phyloP scores from a whole-genome alignment of 768 basidiomycete genomes.

The Kwoniella shandongensis region DNA sequence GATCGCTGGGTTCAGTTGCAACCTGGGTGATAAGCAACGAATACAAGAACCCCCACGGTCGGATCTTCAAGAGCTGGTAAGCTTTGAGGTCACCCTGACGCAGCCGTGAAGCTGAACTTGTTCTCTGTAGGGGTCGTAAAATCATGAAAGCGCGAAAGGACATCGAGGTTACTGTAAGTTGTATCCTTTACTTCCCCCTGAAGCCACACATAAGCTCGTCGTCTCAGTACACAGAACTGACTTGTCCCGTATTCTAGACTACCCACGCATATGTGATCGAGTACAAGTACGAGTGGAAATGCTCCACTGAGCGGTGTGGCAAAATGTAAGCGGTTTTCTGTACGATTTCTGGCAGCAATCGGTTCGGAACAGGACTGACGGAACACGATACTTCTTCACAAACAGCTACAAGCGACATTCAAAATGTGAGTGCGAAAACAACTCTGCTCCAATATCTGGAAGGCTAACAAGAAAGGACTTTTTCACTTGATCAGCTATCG shows the following conservation, averaged over 20 bases:
- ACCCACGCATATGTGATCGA: conserved; percentile 56
- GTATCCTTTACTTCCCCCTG: too few relatives aligned
- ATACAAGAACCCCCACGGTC: conserved; percentile 72
- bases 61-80: conserved; percentile 70
- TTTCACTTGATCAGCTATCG: conserved; percentile 41
- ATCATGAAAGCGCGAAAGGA: conserved; percentile 70
- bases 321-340: conserved; percentile 45
- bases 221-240: not conserved
- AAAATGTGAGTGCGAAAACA: conserved; percentile 51
- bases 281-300: conserved; percentile 53
- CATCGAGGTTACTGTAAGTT: conserved; percentile 64
- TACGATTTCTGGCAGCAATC: too few relatives aligned
- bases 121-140: conserved; percentile 61
- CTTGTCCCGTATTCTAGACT: conserved; percentile 37
- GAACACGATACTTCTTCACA: conserved; percentile 14
- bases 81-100: conserved; percentile 21
- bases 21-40: conserved; percentile 75
- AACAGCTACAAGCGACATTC: conserved; percentile 51
- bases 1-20: conserved; percentile 57
- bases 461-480: not conserved
- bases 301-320: conserved; percentile 40
- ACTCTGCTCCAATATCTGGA: too few relatives aligned
- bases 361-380: too few relatives aligned
- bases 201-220: too few relatives aligned
- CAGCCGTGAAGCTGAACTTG: conserved; percentile 7